These are phyloP conservation scores for Iris macrosiphon DNA, from an alignment of 106 monocot species.

Conservation along the genomic window DNA sequence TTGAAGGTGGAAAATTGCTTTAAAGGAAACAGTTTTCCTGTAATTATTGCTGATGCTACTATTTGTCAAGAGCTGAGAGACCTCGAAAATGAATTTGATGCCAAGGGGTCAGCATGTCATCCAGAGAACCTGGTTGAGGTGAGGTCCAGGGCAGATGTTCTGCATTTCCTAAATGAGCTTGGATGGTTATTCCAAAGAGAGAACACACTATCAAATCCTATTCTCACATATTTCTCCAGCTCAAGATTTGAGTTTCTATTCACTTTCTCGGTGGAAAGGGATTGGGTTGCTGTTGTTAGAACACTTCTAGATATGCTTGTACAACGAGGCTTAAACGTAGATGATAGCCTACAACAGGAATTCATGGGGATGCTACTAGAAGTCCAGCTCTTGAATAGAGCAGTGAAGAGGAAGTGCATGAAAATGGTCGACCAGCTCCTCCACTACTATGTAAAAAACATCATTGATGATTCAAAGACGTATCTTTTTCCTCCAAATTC, in stretches of 20 bases:
- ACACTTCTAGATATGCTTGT: constrained; percentile 65
- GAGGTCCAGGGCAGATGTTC: constrained; percentile 45
- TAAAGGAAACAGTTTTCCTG: constrained; percentile 88
- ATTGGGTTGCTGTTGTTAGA: constrained; percentile 55
- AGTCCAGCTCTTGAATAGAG: constrained; percentile 72
- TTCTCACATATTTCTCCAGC: constrained; percentile 37
- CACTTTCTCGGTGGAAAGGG: constrained; percentile 70
- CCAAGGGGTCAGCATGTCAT: too few species aligned
- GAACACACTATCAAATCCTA: neutral
- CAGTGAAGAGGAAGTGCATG: constrained; percentile 79
- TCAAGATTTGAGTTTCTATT: constrained; percentile 71
- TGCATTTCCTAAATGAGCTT: constrained; percentile 92
- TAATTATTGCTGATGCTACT: constrained; percentile 64
- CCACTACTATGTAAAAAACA: constrained; percentile 32
- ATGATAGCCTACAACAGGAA: constrained; percentile 31
- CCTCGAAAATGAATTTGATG: constrained; percentile 69
- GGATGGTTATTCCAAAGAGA: constrained; percentile 93
- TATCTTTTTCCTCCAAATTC: constrained; percentile 67
- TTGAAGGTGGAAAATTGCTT: constrained; percentile 99
- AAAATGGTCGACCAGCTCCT: constrained; percentile 85
- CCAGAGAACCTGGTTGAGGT: constrained; percentile 13
- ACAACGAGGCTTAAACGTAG: constrained; percentile 27
- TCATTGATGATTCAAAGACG: constrained; percentile 18
- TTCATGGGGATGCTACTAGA: constrained; percentile 56
- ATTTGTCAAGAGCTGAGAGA: constrained; percentile 75